phyloP scores from a whole-genome alignment of 306 rosid genomes.

The Cyamopsis tetragonoloba region DNA sequence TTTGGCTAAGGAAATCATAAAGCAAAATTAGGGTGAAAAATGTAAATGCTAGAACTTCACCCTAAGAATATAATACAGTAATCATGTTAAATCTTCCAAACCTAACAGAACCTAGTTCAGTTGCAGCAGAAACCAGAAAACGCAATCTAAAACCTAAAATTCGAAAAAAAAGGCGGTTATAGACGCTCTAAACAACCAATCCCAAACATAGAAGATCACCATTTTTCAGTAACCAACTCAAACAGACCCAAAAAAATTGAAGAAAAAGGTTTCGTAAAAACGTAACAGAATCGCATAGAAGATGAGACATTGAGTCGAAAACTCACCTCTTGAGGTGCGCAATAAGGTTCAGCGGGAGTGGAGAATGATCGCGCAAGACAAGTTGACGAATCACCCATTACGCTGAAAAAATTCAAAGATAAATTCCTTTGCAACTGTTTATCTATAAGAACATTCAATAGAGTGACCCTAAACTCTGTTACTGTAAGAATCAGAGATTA shows the following conservation, averaged over 20 bases:
- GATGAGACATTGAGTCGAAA: background rate
- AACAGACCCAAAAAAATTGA: background rate
- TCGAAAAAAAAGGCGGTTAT: constrained; percentile 6
- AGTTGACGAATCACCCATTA: constrained; percentile 60
- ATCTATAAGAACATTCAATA: background rate
- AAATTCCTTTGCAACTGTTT: background rate
- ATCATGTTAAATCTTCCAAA: background rate
- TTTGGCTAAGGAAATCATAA: constrained; percentile 8
- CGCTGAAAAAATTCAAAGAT: background rate
- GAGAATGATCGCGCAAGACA: constrained; percentile 64
- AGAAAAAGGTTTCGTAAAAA: background rate
- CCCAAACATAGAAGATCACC: constrained; percentile 7
- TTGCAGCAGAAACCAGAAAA: constrained; percentile 4
- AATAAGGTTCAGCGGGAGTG: constrained; percentile 42
- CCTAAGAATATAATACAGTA: background rate
- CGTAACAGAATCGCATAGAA: background rate
- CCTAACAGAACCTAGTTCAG: constrained; percentile 4
- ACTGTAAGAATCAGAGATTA: constrained; percentile 26
- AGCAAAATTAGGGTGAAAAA: background rate
- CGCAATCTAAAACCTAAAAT: background rate
- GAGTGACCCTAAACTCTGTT: background rate
- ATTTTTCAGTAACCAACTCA: constrained; percentile 26
- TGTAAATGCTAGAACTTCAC: background rate
- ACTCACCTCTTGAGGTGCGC: constrained; percentile 51
- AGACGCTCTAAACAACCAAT: constrained; percentile 18